Evolutionary conservation across 164 flowering plant species (phyloP).

Genomic region (Magnolia changhungtana): DNA sequence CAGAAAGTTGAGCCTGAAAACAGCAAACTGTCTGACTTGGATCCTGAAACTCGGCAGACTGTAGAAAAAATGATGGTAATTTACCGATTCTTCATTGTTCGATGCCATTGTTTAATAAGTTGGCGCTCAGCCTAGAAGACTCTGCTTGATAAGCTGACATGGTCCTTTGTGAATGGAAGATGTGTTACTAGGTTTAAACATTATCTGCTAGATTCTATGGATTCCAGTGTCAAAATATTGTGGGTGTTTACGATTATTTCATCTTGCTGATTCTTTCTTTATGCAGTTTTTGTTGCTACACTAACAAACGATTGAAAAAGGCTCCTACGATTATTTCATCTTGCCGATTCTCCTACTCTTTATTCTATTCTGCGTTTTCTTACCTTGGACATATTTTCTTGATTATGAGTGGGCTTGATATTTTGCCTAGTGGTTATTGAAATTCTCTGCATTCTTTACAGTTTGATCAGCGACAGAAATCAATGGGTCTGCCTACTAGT

Average conservation of each 20-base stretch:
- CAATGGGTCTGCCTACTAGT: constrained; percentile 92
- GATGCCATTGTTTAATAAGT: background rate
- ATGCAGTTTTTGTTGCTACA: background rate
- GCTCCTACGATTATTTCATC: no score
- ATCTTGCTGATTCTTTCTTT: background rate
- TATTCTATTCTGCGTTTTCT: background rate
- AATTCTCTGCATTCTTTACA: constrained; percentile 19
- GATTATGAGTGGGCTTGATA: background rate
- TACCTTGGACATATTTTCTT: background rate
- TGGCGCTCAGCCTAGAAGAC: background rate
- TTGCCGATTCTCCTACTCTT: background rate
- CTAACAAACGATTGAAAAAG: no score
- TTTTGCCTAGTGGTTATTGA: background rate
- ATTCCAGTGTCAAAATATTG: no score
- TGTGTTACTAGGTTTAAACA: no score
- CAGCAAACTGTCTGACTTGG: constrained; percentile 82
- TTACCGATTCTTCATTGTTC: background rate
- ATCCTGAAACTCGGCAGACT: constrained; percentile 79
- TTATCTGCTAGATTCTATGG: no score
- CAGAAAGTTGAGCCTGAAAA: constrained; percentile 91
- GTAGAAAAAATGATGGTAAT: constrained; percentile 98
- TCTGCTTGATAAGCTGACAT: background rate
- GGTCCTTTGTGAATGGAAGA: no score
- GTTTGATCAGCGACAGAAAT: constrained; percentile 94
- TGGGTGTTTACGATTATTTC: background rate